phyloP scores from a whole-genome alignment of 106 monocot genomes.

The Dendrobium nobile region DNA sequence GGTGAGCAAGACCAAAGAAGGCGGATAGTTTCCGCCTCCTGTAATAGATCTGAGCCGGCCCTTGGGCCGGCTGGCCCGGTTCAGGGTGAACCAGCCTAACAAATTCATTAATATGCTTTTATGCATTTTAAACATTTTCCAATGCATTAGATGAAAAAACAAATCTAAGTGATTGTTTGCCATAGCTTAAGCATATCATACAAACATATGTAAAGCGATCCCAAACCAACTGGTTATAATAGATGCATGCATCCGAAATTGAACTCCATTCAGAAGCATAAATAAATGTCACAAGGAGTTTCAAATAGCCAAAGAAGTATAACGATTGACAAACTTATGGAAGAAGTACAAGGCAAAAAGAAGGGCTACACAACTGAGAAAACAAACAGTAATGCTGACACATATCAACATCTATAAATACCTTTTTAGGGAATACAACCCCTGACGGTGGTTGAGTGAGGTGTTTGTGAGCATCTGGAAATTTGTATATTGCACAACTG shows the following conservation, averaged over 20 bases:
- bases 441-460: conserved; percentile 67
- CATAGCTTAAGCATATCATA: neutral
- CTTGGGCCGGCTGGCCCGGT: too few species aligned
- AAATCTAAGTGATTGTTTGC: neutral
- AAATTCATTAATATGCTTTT: neutral
- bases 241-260: neutral
- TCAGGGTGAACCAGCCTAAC: too few species aligned
- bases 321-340: neutral
- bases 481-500: conserved; percentile 86
- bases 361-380: neutral
- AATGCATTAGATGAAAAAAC: neutral
- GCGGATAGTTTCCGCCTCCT: too few species aligned
- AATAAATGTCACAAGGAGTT: neutral
- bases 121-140: neutral
- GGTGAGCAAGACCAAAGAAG: too few species aligned
- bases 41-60: too few species aligned
- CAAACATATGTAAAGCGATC: neutral
- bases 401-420: conserved; percentile 12
- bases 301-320: neutral
- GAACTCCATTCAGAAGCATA: neutral
- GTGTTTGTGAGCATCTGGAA: conserved; percentile 93
- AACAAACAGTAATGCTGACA: neutral
- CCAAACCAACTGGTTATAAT: neutral
- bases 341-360: neutral
- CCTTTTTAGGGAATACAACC: conserved; percentile 85